These are phyloP conservation scores for Sindora glabra DNA, from an alignment of 306 rosid genomes.

Conservation along the genomic window DNA sequence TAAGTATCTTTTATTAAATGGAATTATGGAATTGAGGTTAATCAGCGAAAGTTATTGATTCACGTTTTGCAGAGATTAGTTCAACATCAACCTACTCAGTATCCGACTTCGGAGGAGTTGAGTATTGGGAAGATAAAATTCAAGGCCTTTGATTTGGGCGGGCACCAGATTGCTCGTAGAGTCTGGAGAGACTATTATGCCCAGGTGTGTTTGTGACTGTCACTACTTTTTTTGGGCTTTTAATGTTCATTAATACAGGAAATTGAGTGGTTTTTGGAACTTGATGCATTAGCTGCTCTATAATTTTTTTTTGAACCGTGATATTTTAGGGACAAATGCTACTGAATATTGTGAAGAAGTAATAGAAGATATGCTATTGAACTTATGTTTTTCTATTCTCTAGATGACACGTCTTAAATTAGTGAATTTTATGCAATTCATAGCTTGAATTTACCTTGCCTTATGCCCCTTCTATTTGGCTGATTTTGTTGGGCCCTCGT, in stretches of 20 bases:
- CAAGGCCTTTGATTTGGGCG: slow-evolving; percentile 89
- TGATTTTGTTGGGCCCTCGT: neutral
- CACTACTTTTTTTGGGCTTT: neutral
- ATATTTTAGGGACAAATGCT: neutral
- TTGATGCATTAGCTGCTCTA: neutral
- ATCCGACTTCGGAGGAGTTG: slow-evolving; percentile 80
- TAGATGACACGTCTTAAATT: neutral
- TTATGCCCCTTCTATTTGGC: neutral
- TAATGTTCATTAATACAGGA: neutral
- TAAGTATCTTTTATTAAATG: neutral
- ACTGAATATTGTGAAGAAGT: neutral
- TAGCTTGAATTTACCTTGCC: neutral
- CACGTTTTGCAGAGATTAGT: slow-evolving; percentile 52
- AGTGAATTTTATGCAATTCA: neutral
- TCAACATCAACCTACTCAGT: slow-evolving; percentile 82
- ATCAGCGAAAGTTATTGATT: neutral
- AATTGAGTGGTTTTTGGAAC: neutral
- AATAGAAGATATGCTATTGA: neutral
- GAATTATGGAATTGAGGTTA: neutral
- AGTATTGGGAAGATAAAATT: slow-evolving; percentile 72
- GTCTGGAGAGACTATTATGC: slow-evolving; percentile 85
- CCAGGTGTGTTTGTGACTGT: slow-evolving; percentile 34
- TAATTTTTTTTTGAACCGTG: neutral
- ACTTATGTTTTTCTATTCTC: neutral
- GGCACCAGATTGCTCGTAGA: slow-evolving; percentile 82